These are phyloP conservation scores for Dillenia suffruticosa DNA, from an alignment of 164 flowering plant genomes.

Conservation along the genomic window DNA sequence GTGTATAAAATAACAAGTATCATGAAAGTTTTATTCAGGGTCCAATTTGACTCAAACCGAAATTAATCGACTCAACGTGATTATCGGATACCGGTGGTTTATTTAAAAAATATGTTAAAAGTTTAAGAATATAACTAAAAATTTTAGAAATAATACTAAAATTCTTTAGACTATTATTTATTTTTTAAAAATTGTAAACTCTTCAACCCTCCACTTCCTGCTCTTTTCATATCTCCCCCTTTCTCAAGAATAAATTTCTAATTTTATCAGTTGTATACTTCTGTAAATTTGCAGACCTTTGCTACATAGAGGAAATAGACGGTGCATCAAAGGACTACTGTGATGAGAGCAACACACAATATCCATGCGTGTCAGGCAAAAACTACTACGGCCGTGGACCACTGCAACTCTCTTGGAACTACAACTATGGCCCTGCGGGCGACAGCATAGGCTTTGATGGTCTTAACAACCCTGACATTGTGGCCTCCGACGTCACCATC, in stretches of 20 bases:
- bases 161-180: no score
- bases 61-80: no score
- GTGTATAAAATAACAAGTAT: no score
- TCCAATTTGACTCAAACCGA: no score
- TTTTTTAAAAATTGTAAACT: no score
- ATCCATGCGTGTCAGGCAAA: constrained; percentile 39
- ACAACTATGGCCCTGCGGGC: constrained; percentile 69
- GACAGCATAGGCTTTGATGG: constrained; percentile 44
- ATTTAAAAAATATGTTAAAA: no score
- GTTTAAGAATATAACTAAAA: no score
- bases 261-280: background rate
- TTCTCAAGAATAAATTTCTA: background rate
- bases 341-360: constrained; percentile 30
- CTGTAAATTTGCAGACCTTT: constrained; percentile 28
- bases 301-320: constrained; percentile 45
- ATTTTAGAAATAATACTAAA: no score
- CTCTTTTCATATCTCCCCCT: background rate
- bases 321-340: constrained; percentile 47
- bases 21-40: no score
- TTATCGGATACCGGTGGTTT: no score
- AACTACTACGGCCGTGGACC: constrained; percentile 61
- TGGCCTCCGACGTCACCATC: constrained; percentile 29
- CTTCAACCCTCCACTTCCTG: no score
- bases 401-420: constrained; percentile 66
- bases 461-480: constrained; percentile 44